Base-by-base conservation (phyloP, 1,284 basidiomycete genomes). In the Ceratobasidium sp. region DNA sequence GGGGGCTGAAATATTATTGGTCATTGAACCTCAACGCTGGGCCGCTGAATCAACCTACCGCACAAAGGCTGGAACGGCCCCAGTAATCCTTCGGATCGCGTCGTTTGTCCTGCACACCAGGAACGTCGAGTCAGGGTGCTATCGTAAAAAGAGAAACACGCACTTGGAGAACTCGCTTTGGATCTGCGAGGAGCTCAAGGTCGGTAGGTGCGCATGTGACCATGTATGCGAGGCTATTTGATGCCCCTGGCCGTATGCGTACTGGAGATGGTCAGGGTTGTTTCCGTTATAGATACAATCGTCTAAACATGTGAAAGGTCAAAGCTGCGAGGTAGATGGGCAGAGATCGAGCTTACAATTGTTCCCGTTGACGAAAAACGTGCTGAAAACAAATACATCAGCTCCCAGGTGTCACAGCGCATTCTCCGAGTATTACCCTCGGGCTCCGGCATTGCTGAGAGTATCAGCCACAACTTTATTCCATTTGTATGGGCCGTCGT, bases 401-500 rank as follows among this genome's bases (percentile, higher is more conserved):
- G 59, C 16, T 53, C 8, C 14, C 43, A 16, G 19, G 43, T 16
- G 43, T 13, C 11, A n/a, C 43, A 13, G 43, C 14, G 16, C 14
- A 46, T 46, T 13, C 41, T 16, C 19, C 14, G 43, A 13, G 19
- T 16, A 5, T 46, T 46, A 73, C 71, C 71, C 71, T 68, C 66
- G 66, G 16, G 74, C 74, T 5, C 43, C 49, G 54, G 54, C 56
- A 4, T 43, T 34, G 37, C 51, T n/a, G 4, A 74, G 48, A 19
- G 41, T 56, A 14, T 63, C 51, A 19, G 54, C 65, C 19, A 75
- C 41, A 1, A 39, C 13, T 24, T 41, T 43, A 22, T 37, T 75
- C 56, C 58, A 71, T 14, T 14, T 54, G 66, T 75, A 75, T 43
- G 74, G 74, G 6, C 74, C 74, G 29, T 75, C 74, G 29, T 75